Evolutionary conservation across 306 rosid species (phyloP).

Genomic region (Aeschynomene evenia): DNA sequence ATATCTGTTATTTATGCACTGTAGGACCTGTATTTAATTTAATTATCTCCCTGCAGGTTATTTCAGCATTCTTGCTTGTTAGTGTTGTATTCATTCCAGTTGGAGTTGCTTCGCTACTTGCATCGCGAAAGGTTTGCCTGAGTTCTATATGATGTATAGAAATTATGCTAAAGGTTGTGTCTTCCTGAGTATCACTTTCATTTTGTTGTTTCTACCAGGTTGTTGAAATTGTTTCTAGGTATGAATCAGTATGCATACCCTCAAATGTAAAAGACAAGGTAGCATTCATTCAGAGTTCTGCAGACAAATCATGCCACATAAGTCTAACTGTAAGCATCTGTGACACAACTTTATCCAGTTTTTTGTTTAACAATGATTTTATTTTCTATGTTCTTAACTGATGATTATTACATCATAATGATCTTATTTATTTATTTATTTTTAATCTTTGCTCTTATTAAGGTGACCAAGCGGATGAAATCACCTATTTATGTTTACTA

Average conservation of each 20-base stretch:
- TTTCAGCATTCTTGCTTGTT: slow-evolving; percentile 83
- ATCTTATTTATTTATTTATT: slow-evolving; percentile 22
- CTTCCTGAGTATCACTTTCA: slow-evolving; percentile 31
- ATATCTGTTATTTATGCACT: background rate
- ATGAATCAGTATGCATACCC: slow-evolving; percentile 65
- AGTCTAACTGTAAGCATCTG: slow-evolving; percentile 37
- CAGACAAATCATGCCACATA: slow-evolving; percentile 45
- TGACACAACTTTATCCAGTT: background rate
- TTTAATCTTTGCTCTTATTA: slow-evolving; percentile 5
- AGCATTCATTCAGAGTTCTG: slow-evolving; percentile 50
- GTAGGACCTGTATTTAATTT: background rate
- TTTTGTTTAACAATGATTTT: background rate
- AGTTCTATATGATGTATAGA: slow-evolving; percentile 8
- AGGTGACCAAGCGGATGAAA: slow-evolving; percentile 75
- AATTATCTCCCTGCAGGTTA: slow-evolving; percentile 57
- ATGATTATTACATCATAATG: background rate
- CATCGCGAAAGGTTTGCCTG: slow-evolving; percentile 71
- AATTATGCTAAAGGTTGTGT: slow-evolving; percentile 17
- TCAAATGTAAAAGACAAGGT: slow-evolving; percentile 25
- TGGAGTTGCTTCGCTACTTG: slow-evolving; percentile 76
- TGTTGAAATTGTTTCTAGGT: slow-evolving; percentile 68
- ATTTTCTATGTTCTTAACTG: background rate
- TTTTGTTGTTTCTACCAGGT: slow-evolving; percentile 51
- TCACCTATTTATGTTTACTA: slow-evolving; percentile 78
- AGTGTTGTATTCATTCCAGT: slow-evolving; percentile 74